Base-by-base conservation (phyloP, 345 rosid species). In the Hypericum androsaemum region DNA sequence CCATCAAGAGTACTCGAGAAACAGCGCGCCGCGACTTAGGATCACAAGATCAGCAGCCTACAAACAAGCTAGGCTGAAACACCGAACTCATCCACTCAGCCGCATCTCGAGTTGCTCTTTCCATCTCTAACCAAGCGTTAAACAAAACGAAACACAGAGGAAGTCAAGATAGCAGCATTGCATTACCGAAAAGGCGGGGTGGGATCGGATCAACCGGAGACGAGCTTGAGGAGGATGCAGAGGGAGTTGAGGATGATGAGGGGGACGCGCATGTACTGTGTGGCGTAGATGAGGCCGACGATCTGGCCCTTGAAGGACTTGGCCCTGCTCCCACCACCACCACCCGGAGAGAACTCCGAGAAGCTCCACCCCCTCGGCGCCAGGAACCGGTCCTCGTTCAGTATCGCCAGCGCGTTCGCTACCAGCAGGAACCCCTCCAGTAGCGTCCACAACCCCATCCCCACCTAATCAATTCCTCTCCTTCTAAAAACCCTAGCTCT, bases 361-460 rank as follows among this genome's bases (percentile, higher is more conserved):
- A 78, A 50, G 2, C 74, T 72, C 83, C 77, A 78, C 32, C 77
- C 64, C 56, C 80, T 71, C 39, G 70, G 83, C 47, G 56, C 71
- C 17, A 74, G 77, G 49, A 69, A 69, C 51, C 77, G 54, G 47
- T 74, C 80, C 47, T 78, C 80, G 44, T 78, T 78, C 58, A 71
- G 63, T 58, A 78, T 69, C 6, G 83, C 83, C 28, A 78, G 35
- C 1, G 73, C 77, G 62, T 74, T 78, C 43, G 75, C 74, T 49
- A 78, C 64, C 2, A 78, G 70, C 52, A 72, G 68, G 13, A 72
- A 53, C 5, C 70, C 76, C 65, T 72, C 80, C 43, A 74, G 47
- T 6, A 72, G 64, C 14, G 67, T 64, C 83, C 80, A 69, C 10
- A 78, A 69, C 5, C 83, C 80, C 77, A 78, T 69, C 32, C 32